Evolutionary conservation across 192 early-diverging fungal species (phyloP), one percentile per base, ranked within the genome.

Genomic region (Glomus cerebriforme): DNA sequence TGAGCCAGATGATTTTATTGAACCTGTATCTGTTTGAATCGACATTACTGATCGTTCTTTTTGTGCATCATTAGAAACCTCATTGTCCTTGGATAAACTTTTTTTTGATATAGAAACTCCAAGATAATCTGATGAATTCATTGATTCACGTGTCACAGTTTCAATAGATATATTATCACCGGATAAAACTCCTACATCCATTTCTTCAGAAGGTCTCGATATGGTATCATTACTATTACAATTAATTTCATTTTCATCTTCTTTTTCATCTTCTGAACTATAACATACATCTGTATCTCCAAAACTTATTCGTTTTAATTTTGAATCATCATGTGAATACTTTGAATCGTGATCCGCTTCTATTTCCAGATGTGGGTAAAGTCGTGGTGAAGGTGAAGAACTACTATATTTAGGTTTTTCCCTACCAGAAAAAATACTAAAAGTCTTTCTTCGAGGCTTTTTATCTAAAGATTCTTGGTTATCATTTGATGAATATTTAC

Each of bases 391-490:
- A 29, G 75, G 26, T 65, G 12, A 54, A 54, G 47, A 54, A 49
- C 12, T 31, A 65, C 7, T 17, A 47, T 29, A 39, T n/a, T 59
- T 62, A 66, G 32, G 12, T 45, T 77, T 77, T 15, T 77, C 63
- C 29, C 29, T 37, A 76, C 29, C n/a, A 58, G 60, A 65, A 29
- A 77, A 77, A 22, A 65, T 15, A 4, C 75, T 27, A 66, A 77
- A 63, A 17, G 62, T 66, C 63, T 27, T 77, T 65, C 75, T 39
- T 65, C 75, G 75, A 31, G 62, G 4, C 31, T 66, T 77, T 66
- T 77, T 77, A 63, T 12, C 45, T 34, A 37, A 31, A 19, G 29
- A 26, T 66, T 77, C 63, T 43, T 22, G 35, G 7, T 54, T 35
- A 31, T 54, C 37, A 17, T 35, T 54, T 29, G 13, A 24, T 27